Base-by-base conservation (phyloP, 2,329 filamentous ascomycete species). In the Hirsutella thompsonii region DNA sequence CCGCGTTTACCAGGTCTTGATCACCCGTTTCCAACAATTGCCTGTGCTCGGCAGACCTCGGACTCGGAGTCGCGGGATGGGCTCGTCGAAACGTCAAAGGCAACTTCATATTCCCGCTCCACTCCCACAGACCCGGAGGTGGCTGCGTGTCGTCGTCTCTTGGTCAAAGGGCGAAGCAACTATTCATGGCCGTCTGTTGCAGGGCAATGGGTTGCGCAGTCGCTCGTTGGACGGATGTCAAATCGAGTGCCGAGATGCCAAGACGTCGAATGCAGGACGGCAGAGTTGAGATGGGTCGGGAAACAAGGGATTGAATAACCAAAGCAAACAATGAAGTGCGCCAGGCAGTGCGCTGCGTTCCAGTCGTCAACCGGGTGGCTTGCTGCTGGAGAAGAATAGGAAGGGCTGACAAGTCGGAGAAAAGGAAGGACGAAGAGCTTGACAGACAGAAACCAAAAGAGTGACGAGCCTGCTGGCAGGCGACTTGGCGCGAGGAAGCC, bases 401-500 rank as follows among this genome's bases (percentile, higher is more conserved):
- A 28, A 26, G 11, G 8, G 36, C 6, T 18, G 26, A 19, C 14
- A 38, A 32, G 16, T 13, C n/a, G 30, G 26, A 3, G 37, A 21
- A 61, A 63, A 65, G 52, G 65, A 69, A 58, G 57, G 64, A 61
- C 56, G 60, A 48, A 47, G 45, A 46, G 46, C 36, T 42, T 35
- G 36, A 42, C 39, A 42, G 28, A 44, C 38, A 37, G 34, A 33
- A 52, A 57, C 51, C 55, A 66, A 74, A 74, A 53, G 71, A 76
- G 63, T 67, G 74, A 63, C 67, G 64, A 61, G 69, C 72, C 72
- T 61, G 70, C 68, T 69, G 66, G 68, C 69, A 71, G 69, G 68
- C 68, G 61, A 55, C 46, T 47, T 42, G 42, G 38, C 35, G 39
- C 42, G 38, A 49, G 39, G 39, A 45, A 47, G 51, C 50, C 45